Percentiles rank a stretch among this genome's conserved stretches.
Conservation (phyloP, 495 filamentous ascomycete genomes). For the Penicillium roqueforti region DNA sequence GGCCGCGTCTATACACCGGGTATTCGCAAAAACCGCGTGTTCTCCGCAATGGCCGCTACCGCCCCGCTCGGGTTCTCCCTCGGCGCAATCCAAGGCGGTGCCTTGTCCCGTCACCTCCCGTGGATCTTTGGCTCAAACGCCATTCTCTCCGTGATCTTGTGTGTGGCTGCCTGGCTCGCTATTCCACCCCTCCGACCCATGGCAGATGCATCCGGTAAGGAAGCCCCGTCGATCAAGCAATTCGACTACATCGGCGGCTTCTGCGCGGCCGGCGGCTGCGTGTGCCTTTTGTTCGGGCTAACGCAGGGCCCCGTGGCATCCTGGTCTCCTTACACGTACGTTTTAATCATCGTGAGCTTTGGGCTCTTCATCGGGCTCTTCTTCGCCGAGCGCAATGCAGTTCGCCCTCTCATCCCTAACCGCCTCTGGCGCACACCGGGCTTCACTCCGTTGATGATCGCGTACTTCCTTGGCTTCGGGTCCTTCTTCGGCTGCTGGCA, state of each 20-base stretch:
- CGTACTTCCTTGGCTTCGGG: constrained; percentile 46
- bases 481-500: constrained; percentile 44
- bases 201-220: constrained; percentile 20
- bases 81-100: constrained; percentile 27
- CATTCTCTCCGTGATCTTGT: constrained; percentile 20
- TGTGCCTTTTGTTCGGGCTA: constrained; percentile 27
- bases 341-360: constrained; percentile 21
- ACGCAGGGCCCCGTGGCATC: constrained; percentile 27
- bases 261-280: constrained; percentile 25
- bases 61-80: constrained; percentile 28
- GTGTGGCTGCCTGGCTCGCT: constrained; percentile 18
- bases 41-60: constrained; percentile 27
- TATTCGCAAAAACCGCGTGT: constrained; percentile 28
- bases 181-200: constrained; percentile 23
- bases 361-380: constrained; percentile 22
- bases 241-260: constrained; percentile 28
- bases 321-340: constrained; percentile 29
- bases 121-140: constrained; percentile 33
- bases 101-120: constrained; percentile 18
- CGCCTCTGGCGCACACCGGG: constrained; percentile 35
- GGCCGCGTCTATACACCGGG: constrained; percentile 31
- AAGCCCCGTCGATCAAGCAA: constrained; percentile 21
- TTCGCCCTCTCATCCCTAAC: constrained; percentile 26
- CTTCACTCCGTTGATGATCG: constrained; percentile 39
- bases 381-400: constrained; percentile 21